Evolutionary conservation across 192 early-diverging fungal genomes (phyloP).

Genomic region (Gamsiella multidivaricata): DNA sequence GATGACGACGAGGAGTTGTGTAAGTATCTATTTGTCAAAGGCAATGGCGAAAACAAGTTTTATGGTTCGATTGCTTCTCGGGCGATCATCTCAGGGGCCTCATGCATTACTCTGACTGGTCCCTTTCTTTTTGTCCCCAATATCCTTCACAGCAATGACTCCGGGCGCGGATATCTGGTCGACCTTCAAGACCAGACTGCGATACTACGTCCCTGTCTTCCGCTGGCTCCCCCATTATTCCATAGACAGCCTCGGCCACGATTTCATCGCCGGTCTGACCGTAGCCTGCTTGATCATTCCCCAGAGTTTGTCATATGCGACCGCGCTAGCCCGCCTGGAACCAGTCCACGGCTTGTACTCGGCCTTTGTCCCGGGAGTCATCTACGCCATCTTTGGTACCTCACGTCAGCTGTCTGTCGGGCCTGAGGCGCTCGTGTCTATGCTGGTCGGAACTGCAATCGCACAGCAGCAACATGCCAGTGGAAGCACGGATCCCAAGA

Average conservation of each 20-base stretch:
- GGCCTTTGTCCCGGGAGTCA: conserved; percentile 81
- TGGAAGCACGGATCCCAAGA: conserved; percentile 56
- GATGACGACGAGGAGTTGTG: conserved; percentile 44
- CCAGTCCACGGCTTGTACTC: conserved; percentile 95
- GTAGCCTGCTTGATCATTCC: conserved; percentile 81
- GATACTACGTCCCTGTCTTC: conserved; percentile 94
- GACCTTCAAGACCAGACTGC: conserved; percentile 70
- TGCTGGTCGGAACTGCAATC: conserved; percentile 77
- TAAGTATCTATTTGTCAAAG: conserved; percentile 18
- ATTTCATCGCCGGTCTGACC: conserved; percentile 90
- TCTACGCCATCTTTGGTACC: conserved; percentile 93
- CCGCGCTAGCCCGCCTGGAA: conserved; percentile 83
- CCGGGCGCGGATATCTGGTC: conserved; percentile 52
- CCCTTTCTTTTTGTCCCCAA: background rate
- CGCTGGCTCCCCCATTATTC: conserved; percentile 92
- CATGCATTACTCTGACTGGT: no score
- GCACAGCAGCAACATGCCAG: conserved; percentile 66
- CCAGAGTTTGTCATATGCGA: conserved; percentile 88
- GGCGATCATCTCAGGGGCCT: no score
- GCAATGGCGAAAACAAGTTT: no score
- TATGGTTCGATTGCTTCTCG: no score
- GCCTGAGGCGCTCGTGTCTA: conserved; percentile 92
- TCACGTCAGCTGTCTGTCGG: conserved; percentile 95
- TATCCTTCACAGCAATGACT: conserved; percentile 6
- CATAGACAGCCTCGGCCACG: conserved; percentile 68